phyloP scores from a whole-genome alignment of 2,329 filamentous ascomycete species.

The Chaetomiaceae sp. region DNA sequence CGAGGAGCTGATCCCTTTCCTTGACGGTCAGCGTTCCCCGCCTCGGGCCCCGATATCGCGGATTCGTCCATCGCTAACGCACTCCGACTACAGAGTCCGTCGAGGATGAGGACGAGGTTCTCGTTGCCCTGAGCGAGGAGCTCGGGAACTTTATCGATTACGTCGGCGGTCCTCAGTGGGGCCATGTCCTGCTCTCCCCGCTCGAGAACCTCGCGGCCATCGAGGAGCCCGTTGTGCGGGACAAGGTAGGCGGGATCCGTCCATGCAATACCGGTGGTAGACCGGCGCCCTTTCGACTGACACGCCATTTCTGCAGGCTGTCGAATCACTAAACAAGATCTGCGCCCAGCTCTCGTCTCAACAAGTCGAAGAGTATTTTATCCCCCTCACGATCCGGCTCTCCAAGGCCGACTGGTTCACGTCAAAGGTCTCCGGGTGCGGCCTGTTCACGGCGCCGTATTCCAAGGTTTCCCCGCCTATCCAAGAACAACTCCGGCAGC shows the following conservation, averaged over 20 bases:
- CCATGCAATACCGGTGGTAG: neutral
- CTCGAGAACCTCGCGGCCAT: constrained; percentile 97
- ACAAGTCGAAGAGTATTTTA: constrained; percentile 96
- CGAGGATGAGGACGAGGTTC: constrained; percentile 97
- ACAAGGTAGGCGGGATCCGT: constrained; percentile 72
- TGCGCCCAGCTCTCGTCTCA: constrained; percentile 84
- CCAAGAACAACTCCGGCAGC: constrained; percentile 86
- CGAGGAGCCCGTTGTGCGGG: constrained; percentile 93
- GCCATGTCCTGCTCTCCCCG: constrained; percentile 92
- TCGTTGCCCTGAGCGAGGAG: constrained; percentile 95
- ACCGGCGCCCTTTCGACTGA: neutral
- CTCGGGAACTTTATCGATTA: constrained; percentile 96
- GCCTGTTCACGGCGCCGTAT: constrained; percentile 91
- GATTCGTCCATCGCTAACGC: constrained; percentile 29
- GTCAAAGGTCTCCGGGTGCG: constrained; percentile 96
- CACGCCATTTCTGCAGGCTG: constrained; percentile 57
- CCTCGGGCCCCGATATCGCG: constrained; percentile 16
- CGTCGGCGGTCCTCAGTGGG: constrained; percentile 88
- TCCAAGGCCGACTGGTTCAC: constrained; percentile 99
- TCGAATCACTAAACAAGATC: constrained; percentile 99
- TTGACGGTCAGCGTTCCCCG: constrained; percentile 72
- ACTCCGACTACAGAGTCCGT: constrained; percentile 71
- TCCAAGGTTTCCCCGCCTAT: constrained; percentile 81
- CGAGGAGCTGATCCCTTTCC: constrained; percentile 97
- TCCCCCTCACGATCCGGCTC: constrained; percentile 89